phyloP scores from a whole-genome alignment of 2,329 filamentous ascomycete species.

The Trichoderma sp. region DNA sequence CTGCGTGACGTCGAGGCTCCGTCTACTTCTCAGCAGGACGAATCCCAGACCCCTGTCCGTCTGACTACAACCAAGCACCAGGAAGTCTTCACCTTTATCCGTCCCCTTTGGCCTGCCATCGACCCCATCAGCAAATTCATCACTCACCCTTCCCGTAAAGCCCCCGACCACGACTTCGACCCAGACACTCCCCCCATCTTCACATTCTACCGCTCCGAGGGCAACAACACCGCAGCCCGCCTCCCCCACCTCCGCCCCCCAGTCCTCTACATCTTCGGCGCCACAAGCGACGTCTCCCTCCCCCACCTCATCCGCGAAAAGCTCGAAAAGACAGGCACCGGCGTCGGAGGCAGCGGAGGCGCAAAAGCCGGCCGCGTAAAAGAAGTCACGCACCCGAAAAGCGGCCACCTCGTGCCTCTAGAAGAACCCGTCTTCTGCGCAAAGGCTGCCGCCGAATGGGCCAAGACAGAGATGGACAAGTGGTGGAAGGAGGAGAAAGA shows the following conservation, averaged over 20 bases:
- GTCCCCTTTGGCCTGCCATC: slow-evolving; percentile 54
- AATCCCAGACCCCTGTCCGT: slow-evolving; percentile 54
- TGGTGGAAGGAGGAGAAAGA: slow-evolving; percentile 58
- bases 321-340: slow-evolving; percentile 61
- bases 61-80: slow-evolving; percentile 83
- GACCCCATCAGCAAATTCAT: slow-evolving; percentile 38
- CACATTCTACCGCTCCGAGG: slow-evolving; percentile 68
- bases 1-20: slow-evolving; percentile 57
- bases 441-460: slow-evolving; percentile 54
- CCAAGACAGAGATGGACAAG: slow-evolving; percentile 53
- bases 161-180: slow-evolving; percentile 47
- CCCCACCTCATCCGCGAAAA: slow-evolving; percentile 55
- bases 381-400: slow-evolving; percentile 60
- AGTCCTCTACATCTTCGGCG: slow-evolving; percentile 69
- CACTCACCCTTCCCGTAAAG: slow-evolving; percentile 46
- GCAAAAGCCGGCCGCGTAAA: slow-evolving; percentile 63
- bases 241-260: slow-evolving; percentile 62
- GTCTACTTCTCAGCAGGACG: slow-evolving; percentile 17
- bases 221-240: slow-evolving; percentile 51
- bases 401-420: slow-evolving; percentile 82
- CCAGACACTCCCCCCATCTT: slow-evolving; percentile 37
- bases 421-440: slow-evolving; percentile 70
- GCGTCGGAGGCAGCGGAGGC: slow-evolving; percentile 66
- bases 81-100: slow-evolving; percentile 70
- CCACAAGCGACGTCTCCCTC: slow-evolving; percentile 53